Percentiles rank a stretch among this genome's conserved stretches.
Conservation (phyloP, 345 rosid genomes). For the Citrus sinensis region DVS_A1.0 CM039168.1:16287501-16288000, state of each 20-base stretch:
- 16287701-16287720: slow-evolving; percentile 57
- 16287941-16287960: slow-evolving; percentile 79
- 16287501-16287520: no score
- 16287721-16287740: slow-evolving; percentile 73
- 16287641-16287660: background rate
- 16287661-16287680: slow-evolving; percentile 9
- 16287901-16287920: slow-evolving; percentile 92
- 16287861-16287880: slow-evolving; percentile 41
- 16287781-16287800: slow-evolving; percentile 67
- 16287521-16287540: background rate
- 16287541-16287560: background rate
- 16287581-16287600: no score
- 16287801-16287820: slow-evolving; percentile 36
- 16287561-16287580: background rate
- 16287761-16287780: slow-evolving; percentile 52
- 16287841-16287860: slow-evolving; percentile 41
- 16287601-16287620: no score
- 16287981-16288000: background rate
- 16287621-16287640: background rate
- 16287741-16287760: slow-evolving; percentile 76
- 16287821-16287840: slow-evolving; percentile 49
- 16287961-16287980: slow-evolving; percentile 60
- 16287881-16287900: slow-evolving; percentile 87
- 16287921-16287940: slow-evolving; percentile 87
- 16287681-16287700: slow-evolving; percentile 29